Base-by-base conservation (phyloP, 768 basidiomycete genomes). In the Naganishia onofrii region DNA sequence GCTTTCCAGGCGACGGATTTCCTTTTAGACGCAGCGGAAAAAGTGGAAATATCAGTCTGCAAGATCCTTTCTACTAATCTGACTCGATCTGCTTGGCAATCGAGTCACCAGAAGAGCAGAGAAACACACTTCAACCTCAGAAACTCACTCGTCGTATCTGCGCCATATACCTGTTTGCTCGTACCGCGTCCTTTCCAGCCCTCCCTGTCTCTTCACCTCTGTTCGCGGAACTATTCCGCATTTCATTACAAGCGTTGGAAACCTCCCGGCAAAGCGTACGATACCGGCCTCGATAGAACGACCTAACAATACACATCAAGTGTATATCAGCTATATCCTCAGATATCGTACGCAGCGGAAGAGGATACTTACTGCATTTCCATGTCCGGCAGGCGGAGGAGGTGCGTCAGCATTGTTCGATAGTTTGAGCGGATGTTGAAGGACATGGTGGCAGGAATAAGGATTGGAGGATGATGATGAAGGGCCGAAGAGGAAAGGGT, bases 371-470 rank as follows among this genome's bases (percentile, higher is more conserved):
- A 63, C 60, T 63, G 60, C 15, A 63, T 63, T 28, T 63, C 60
- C 36, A 63, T 3, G 42, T 63, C 60, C 7, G 60, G 60, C 21
- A 63, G 60, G 38, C 42, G 60, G 60, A 63, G 2, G 38, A 63
- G 60, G 7, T 63, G 60, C 1, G 21, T n/a, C 23, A 63, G 60
- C 23, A 63, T 34, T 26, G 36, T 28, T 7, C 60, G 2, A 26
- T 63, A 63, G 60, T 21, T 63, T 63, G 60, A 42, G 36, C 38
- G 60, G 42, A 63, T 63, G 38, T 3, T n/a, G 48, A 3, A 3
- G 48, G 48, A 51, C 48, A 51, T 51, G 48, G n/a, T n/a, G n/a
- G n/a, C n/a, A n/a, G n/a, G n/a, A n/a, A n/a, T n/a, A n/a, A n/a
- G n/a, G n/a, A n/a, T n/a, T n/a, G n/a, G n/a, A n/a, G n/a, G n/a